Conservation (phyloP, 176 grass and related monocot species). For the Melocanna baccifera region DNA sequence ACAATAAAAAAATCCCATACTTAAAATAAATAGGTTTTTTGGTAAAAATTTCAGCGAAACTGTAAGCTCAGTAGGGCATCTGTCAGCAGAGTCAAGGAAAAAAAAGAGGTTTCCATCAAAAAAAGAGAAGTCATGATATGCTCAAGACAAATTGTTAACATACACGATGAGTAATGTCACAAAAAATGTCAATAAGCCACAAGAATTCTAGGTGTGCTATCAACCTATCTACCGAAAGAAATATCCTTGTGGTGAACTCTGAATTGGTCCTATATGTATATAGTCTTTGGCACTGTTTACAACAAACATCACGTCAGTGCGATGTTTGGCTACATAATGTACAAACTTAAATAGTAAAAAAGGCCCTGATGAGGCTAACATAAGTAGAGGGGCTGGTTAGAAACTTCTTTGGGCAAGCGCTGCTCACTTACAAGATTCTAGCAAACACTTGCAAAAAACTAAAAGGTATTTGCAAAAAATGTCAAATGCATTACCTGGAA, state of each 20-base stretch:
- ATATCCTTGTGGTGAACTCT: background rate
- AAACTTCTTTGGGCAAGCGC: background rate
- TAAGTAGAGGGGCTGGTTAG: background rate
- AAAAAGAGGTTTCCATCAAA: background rate
- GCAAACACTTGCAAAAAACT: background rate
- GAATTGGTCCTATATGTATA: background rate
- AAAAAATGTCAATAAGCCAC: background rate
- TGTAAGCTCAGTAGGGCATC: background rate
- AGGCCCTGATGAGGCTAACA: background rate
- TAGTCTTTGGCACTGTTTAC: background rate
- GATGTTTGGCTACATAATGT: background rate
- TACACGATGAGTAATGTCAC: background rate
- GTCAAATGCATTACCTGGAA: constrained; percentile 55
- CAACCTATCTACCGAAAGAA: background rate
- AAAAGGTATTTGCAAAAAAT: background rate
- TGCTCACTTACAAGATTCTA: background rate
- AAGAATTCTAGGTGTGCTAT: background rate
- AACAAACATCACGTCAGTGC: background rate
- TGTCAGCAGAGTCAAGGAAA: background rate
- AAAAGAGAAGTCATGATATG: background rate
- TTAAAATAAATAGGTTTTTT: background rate
- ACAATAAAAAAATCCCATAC: background rate
- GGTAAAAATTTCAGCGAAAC: background rate
- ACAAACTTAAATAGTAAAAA: background rate
- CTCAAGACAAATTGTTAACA: background rate